A percentile compares a stretch with the other conserved stretches of the same genome.
These are phyloP conservation scores for Plasmodium chabaudi DNA, from an alignment of 169 alveolate genomes.

Conservation along the genomic window DNA sequence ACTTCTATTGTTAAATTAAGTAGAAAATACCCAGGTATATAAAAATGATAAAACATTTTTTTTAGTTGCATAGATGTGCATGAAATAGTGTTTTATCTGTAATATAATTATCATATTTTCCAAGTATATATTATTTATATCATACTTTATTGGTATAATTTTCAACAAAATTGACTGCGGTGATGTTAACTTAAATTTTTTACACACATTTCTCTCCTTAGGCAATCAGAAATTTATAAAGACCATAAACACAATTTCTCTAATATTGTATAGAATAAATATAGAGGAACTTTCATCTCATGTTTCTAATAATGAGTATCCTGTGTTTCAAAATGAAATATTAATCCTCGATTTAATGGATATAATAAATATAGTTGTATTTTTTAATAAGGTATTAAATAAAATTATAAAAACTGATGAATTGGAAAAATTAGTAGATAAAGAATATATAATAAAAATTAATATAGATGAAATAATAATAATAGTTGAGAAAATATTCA, in stretches of 20 bases:
- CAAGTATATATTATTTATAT: too few species aligned
- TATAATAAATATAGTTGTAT: constrained; percentile 41
- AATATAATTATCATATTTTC: too few species aligned
- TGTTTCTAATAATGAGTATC: constrained; percentile 7
- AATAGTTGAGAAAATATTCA: constrained; percentile 21
- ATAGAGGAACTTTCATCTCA: constrained; percentile 7
- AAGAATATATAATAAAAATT: constrained; percentile 23
- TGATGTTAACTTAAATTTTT: neutral
- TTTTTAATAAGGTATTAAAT: constrained; percentile 53
- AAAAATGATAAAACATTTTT: neutral
- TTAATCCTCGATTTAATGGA: constrained; percentile 51
- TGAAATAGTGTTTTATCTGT: too few species aligned
- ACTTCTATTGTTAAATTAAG: constrained; percentile 6
- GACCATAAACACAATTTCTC: constrained; percentile 40
- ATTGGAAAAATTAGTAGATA: constrained; percentile 28
- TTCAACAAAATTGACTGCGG: neutral
- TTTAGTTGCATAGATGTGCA: neutral
- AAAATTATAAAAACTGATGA: constrained; percentile 19
- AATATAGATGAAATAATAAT: constrained; percentile 22
- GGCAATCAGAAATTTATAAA: constrained; percentile 23
- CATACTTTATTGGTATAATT: too few species aligned
- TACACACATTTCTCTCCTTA: neutral
- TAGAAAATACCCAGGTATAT: constrained; percentile 20
- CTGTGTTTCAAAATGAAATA: constrained; percentile 32
- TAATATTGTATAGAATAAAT: constrained; percentile 38